A percentile compares a stretch with the other conserved stretches of the same genome.
These are phyloP conservation scores for Mallotus nudiflorus DNA, from an alignment of 345 rosid species.

Conservation along the genomic window DNA sequence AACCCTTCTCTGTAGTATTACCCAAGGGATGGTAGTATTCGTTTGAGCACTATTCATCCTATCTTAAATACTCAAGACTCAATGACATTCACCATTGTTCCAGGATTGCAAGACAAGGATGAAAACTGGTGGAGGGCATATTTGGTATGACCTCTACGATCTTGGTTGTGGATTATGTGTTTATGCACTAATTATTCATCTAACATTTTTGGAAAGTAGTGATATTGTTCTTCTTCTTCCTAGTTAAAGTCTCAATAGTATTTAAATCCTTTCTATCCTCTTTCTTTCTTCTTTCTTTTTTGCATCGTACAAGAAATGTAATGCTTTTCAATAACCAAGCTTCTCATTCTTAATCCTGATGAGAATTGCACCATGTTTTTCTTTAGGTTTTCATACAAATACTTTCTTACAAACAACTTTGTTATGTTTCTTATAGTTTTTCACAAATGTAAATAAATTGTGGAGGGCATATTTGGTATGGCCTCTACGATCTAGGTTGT, in stretches of 20 bases:
- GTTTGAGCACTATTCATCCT: too few species aligned
- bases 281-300: not conserved
- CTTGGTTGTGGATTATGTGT: slow-evolving; percentile 25
- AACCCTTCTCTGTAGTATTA: too few species aligned
- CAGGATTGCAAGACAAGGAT: slow-evolving; percentile 22
- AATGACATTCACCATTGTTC: too few species aligned
- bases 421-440: too few species aligned
- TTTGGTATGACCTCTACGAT: slow-evolving; percentile 21
- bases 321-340: not conserved
- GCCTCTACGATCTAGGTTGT: too few species aligned
- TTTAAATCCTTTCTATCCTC: not conserved
- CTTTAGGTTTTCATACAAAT: not conserved
- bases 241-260: not conserved
- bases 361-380: not conserved
- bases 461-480: too few species aligned
- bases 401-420: not conserved
- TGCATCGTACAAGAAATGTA: not conserved
- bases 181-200: slow-evolving; percentile 11
- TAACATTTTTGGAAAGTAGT: slow-evolving; percentile 11
- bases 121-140: slow-evolving; percentile 24
- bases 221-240: not conserved
- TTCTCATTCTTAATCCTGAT: too few species aligned
- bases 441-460: too few species aligned
- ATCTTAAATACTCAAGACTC: too few species aligned
- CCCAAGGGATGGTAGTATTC: too few species aligned